phyloP scores from a whole-genome alignment of 2,329 filamentous ascomycete genomes.

The Pestalotiopsis sp. region DNA sequence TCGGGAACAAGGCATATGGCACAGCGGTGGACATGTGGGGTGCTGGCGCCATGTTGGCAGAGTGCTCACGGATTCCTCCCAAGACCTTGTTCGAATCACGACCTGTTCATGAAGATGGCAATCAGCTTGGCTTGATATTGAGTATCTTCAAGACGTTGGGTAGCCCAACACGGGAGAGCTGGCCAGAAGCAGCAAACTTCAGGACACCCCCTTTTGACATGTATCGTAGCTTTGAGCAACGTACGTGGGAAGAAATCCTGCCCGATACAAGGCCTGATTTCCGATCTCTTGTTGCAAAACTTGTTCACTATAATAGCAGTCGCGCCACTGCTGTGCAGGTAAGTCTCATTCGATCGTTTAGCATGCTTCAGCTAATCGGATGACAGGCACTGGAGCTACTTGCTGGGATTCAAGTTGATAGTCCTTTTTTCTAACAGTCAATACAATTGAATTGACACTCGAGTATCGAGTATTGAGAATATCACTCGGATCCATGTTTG shows the following conservation, averaged over 20 bases:
- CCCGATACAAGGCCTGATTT: constrained; percentile 60
- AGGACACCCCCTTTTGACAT: constrained; percentile 84
- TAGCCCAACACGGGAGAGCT: constrained; percentile 76
- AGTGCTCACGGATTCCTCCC: constrained; percentile 61
- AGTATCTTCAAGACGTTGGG: constrained; percentile 93
- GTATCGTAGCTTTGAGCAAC: constrained; percentile 73
- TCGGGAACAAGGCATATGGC: constrained; percentile 77
- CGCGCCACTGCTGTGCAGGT: constrained; percentile 70
- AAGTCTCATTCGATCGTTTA: constrained; percentile 1
- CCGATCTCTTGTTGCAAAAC: constrained; percentile 64
- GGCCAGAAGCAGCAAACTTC: constrained; percentile 78
- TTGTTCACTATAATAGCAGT: constrained; percentile 75
- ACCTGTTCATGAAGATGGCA: constrained; percentile 74
- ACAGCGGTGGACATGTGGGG: constrained; percentile 86
- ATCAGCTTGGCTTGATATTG: constrained; percentile 85
- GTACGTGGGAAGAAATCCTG: constrained; percentile 72
- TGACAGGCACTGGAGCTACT: background rate
- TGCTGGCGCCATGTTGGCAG: constrained; percentile 80
- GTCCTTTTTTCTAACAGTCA: too few relatives aligned
- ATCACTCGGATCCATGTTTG: too few relatives aligned
- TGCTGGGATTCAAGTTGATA: background rate
- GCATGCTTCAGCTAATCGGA: background rate
- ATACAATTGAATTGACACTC: too few relatives aligned
- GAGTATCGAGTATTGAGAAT: too few relatives aligned
- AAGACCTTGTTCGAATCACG: constrained; percentile 82